Evolutionary conservation across 352 stramenopile genomes (phyloP), one percentile per base, ranked within the genome.

Genomic region (Peronospora destructor): DNA sequence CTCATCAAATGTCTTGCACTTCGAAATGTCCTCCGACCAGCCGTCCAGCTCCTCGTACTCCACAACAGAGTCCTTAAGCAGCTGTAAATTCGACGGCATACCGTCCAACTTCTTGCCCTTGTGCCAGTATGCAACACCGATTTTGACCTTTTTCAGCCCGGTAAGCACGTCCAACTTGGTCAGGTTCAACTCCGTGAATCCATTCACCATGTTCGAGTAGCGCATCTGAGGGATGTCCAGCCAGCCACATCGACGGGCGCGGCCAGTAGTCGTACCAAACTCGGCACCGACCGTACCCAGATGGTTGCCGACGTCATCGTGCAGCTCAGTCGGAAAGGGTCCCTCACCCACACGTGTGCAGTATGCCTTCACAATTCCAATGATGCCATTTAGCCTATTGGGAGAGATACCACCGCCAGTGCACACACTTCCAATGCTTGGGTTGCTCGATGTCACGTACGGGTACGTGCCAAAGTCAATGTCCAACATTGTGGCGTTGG

Each of bases 401-500:
- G 94, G 95, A 35, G 87, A 94, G 32, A 98, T 96, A 45, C 95
- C 94, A 11, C 97, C 80, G 25, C 94, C 95, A 13, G 97, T 99
- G 71, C 96, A 95, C 29, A 99, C 94, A 64, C 84, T 96, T 48
- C 97, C 96, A 53, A 98, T 95, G 37, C 90, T 98, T 37, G 97
- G 96, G 68, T 98, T 98, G 50, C 88, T 98, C 37, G 94, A 98
- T 28, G 97, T 99, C 36, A 99, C 97, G 73, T 97, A 99, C 33
- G 96, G 97, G 78, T 99, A 99, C 41, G 96, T 99, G 46, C 97
- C 97, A 64, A 99, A 99, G 76, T 99, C 97, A 75, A 99, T 98
- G 76, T 99, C 97, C 35, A 99, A 79, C 95, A 99, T 99, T 17
- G 95, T 98, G 4, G 97, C 97, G 73, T 99, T 99, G 25, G 96